phyloP scores from a whole-genome alignment of 2,329 filamentous ascomycete species.

The Blastomyces emzantsi region DNA sequence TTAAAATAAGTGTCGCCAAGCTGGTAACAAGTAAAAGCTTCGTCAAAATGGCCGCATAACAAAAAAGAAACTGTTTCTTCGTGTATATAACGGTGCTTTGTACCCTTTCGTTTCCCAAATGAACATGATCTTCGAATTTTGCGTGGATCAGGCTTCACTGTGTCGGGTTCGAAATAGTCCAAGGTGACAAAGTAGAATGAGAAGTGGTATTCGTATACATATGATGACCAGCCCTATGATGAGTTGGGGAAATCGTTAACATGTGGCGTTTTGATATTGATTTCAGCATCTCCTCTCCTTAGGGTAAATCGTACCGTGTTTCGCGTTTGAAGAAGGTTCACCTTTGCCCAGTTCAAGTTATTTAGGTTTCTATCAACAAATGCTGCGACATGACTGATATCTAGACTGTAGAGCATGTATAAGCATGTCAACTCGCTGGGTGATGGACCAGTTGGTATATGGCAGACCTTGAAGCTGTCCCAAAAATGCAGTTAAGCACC shows the following conservation, averaged over 20 bases:
- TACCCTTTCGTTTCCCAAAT: conserved; percentile 8
- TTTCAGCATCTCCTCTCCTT: background rate
- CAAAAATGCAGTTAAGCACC: conserved; percentile 10
- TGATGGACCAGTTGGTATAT: background rate
- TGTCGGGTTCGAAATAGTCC: conserved; percentile 6
- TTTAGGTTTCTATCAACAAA: conserved; percentile 10
- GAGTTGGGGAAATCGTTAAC: background rate
- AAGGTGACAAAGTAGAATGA: conserved; percentile 12
- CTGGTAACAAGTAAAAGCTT: conserved; percentile 10
- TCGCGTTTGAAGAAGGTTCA: conserved; percentile 8
- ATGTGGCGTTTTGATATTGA: background rate
- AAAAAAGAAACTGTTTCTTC: conserved; percentile 11
- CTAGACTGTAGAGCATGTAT: conserved; percentile 3
- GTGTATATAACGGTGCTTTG: conserved; percentile 11
- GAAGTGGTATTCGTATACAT: conserved; percentile 12
- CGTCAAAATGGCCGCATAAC: conserved; percentile 9
- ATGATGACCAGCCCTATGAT: conserved; percentile 7
- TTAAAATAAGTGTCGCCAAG: conserved; percentile 10
- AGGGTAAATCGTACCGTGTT: conserved; percentile 7
- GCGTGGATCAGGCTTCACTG: conserved; percentile 9
- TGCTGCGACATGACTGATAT: conserved; percentile 7
- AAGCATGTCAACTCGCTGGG: background rate
- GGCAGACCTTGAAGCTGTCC: conserved; percentile 7
- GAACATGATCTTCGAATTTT: conserved; percentile 10
- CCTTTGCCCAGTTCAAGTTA: conserved; percentile 10